phyloP scores from a whole-genome alignment of 2,329 filamentous ascomycete species.

The Cryphonectria carpinicola region DNA sequence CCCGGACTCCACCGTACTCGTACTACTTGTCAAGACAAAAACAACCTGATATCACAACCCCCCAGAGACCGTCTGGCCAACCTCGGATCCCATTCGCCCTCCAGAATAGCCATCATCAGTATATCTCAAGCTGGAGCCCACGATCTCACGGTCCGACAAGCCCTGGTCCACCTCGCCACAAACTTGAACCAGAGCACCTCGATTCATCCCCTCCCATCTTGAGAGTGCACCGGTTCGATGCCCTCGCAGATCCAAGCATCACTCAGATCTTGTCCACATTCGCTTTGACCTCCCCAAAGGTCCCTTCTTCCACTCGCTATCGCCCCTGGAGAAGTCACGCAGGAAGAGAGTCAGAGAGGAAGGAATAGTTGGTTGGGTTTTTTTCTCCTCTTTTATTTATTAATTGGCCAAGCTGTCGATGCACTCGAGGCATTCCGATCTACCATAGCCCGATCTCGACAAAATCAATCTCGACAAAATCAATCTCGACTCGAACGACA shows the following conservation, averaged over 20 bases:
- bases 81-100: background rate
- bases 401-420: background rate
- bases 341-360: conserved; percentile 29
- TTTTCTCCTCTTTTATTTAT: background rate
- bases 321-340: conserved; percentile 29
- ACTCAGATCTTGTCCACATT: conserved; percentile 33
- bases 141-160: background rate
- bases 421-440: conserved; percentile 4
- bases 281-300: conserved; percentile 30
- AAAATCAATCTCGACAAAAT: background rate
- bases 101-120: conserved; percentile 13
- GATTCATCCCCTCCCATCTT: background rate
- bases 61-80: background rate
- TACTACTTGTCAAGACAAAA: background rate
- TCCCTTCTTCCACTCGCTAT: conserved; percentile 45
- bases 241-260: conserved; percentile 19
- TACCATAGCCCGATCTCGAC: background rate
- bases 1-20: conserved; percentile 19
- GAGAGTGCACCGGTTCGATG: conserved; percentile 18
- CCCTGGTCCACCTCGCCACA: background rate
- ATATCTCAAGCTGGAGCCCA: conserved; percentile 7
- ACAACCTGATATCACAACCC: conserved; percentile 1
- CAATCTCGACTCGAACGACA: background rate
- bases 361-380: conserved; percentile 9
- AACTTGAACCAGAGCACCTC: background rate